Base-by-base conservation (phyloP, 306 rosid genomes). In the Medicago lupulina region DNA sequence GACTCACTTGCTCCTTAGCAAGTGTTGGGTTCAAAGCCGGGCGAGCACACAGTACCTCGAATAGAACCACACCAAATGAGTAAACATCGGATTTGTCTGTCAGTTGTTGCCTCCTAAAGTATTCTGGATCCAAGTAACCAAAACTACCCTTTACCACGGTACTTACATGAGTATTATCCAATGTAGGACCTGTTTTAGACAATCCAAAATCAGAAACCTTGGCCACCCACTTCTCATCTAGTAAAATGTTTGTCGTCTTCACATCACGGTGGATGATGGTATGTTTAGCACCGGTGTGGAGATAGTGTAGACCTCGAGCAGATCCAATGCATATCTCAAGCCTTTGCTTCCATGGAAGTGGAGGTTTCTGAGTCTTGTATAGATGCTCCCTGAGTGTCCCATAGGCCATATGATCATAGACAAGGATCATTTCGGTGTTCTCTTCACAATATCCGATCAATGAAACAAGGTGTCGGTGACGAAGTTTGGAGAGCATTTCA, bases 401-500 rank as follows among this genome's bases (percentile, higher is more conserved):
- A 80, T 88, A 43, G 59, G 99, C 92, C 99, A 95, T 95, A 72
- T 90, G 85, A 70, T 95, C 99, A 76, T 95, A 95, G 57, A 95
- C 99, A 77, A 95, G 97, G 84, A 95, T 95, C 99, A 95, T 96
- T 83, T 96, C 99, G 41, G 86, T 83, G 88, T 96, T 92, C 47
- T 96, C 99, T 80, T 92, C 99, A 15, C 99, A 96, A 71, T 90
- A 96, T 65, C 99, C 99, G 50, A 96, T 96, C 78, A 96, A 70
- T 0, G 99, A 96, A 61, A 96, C 99, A 68, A 96, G 99, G 83
- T 96, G 99, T 67, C 99, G 92, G 65, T 96, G 99, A 31, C 99
- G 99, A 73, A 96, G 99, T 81, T 96, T 96, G 17, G 99, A 96
- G 39, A 96, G 99, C 99, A 96, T 96, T 81, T 96, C 99, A 82